Evolutionary conservation across 768 basidiomycete genomes (phyloP).

Genomic region (Lactifluus pinguis): DNA sequence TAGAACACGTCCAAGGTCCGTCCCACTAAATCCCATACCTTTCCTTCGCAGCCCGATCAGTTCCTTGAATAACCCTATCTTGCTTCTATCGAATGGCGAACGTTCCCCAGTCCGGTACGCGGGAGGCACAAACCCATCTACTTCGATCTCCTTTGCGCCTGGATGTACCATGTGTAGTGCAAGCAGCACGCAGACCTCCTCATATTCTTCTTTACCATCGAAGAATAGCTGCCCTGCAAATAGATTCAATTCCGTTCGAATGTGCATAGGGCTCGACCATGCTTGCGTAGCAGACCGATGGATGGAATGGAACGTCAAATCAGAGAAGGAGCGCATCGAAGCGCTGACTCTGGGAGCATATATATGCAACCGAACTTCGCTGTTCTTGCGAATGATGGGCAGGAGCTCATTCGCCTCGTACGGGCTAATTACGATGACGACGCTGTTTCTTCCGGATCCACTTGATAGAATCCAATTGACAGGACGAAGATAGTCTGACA

Average conservation of each 20-base stretch:
- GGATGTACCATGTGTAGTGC: neutral
- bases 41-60: conserved; percentile 2
- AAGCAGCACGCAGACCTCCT: conserved; percentile 6
- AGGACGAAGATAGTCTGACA: conserved; percentile 13
- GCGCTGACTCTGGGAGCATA: conserved; percentile 11
- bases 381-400: conserved; percentile 8
- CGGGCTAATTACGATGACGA: neutral
- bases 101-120: neutral
- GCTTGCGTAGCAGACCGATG: neutral
- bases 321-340: neutral
- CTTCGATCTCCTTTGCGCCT: neutral
- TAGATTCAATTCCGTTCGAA: neutral
- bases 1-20: conserved; percentile 3
- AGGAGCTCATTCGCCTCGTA: neutral
- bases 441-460: neutral
- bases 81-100: neutral
- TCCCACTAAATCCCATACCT: conserved; percentile 1
- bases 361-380: conserved; percentile 6
- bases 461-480: neutral
- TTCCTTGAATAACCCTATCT: neutral
- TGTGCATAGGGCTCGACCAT: conserved; percentile 1
- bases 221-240: conserved; percentile 16
- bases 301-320: conserved; percentile 4
- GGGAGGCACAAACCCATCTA: conserved; percentile 2
- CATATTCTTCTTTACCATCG: conserved; percentile 10